Evolutionary conservation across 768 basidiomycete species (phyloP).

Genomic region (Pulveroboletus ravenelii): DNA sequence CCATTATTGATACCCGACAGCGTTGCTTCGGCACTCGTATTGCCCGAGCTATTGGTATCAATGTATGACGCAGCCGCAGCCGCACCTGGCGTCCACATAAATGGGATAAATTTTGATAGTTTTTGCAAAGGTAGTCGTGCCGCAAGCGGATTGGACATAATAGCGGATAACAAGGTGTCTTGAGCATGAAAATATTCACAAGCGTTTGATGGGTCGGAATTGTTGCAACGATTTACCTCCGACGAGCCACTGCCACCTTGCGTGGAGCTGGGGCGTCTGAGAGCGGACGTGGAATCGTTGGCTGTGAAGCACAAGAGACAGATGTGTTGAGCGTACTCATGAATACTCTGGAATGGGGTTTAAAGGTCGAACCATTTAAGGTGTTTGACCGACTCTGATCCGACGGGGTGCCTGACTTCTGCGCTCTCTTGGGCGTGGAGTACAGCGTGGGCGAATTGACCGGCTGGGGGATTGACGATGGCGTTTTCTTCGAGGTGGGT

Average conservation of each 20-base stretch:
- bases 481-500: conserved; percentile 50
- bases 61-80: conserved; percentile 24
- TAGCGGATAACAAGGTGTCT: conserved; percentile 38
- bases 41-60: conserved; percentile 16
- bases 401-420: conserved; percentile 33
- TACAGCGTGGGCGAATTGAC: conserved; percentile 36
- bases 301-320: conserved; percentile 33
- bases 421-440: conserved; percentile 31
- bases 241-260: conserved; percentile 23
- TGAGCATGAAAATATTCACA: conserved; percentile 26
- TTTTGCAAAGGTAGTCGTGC: conserved; percentile 57
- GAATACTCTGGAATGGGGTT: conserved; percentile 43
- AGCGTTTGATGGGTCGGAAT: conserved; percentile 13
- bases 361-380: conserved; percentile 60
- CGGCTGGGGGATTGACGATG: conserved; percentile 63
- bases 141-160: conserved; percentile 49
- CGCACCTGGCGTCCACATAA: conserved; percentile 46
- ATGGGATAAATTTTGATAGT: conserved; percentile 56
- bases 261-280: conserved; percentile 38
- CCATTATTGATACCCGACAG: conserved; percentile 5
- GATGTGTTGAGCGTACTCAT: conserved; percentile 62
- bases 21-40: conserved; percentile 4
- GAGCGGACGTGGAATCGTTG: conserved; percentile 25
- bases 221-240: conserved; percentile 28
- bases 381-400: conserved; percentile 22